phyloP scores from a whole-genome alignment of 768 basidiomycete genomes.

The Boletus speciosus region DNA sequence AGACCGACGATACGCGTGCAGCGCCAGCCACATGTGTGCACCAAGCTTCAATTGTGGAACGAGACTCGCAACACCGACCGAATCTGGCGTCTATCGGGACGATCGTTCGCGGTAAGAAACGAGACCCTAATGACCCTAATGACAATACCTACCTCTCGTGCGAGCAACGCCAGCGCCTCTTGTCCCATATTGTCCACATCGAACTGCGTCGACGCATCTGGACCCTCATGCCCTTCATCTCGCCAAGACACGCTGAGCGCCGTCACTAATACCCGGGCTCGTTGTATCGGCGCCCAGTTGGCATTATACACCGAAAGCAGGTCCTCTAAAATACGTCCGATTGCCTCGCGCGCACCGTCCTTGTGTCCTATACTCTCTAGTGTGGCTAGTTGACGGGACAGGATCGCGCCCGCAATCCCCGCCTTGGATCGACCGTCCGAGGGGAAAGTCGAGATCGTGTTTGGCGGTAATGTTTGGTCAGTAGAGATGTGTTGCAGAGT shows the following conservation, averaged over 20 bases:
- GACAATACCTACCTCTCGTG: constrained; percentile 37
- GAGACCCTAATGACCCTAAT: not conserved
- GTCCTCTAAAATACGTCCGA: constrained; percentile 45
- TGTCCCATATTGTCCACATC: constrained; percentile 37
- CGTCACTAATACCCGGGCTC: constrained; percentile 54
- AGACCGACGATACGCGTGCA: constrained; percentile 62
- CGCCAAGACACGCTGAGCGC: constrained; percentile 47
- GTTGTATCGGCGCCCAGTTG: constrained; percentile 50
- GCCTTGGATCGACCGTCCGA: constrained; percentile 9
- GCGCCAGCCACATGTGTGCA: constrained; percentile 63
- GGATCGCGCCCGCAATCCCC: constrained; percentile 47
- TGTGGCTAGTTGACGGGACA: constrained; percentile 59
- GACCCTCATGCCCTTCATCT: constrained; percentile 19
- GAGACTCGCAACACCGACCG: constrained; percentile 30
- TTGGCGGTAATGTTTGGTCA: not conserved
- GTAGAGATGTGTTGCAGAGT: constrained; percentile 36
- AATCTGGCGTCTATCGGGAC: constrained; percentile 25
- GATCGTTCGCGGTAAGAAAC: not conserved
- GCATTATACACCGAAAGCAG: constrained; percentile 47
- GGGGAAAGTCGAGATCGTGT: constrained; percentile 15
- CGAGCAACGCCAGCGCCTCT: constrained; percentile 42
- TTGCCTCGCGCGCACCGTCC: constrained; percentile 43
- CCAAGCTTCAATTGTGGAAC: constrained; percentile 49
- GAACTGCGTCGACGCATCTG: constrained; percentile 17
- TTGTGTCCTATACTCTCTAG: constrained; percentile 59